A percentile compares a stretch with the other conserved stretches of the same genome.
Conservation (phyloP, 2,329 filamentous ascomycete genomes). For the Lomentospora prolificans region DNA sequence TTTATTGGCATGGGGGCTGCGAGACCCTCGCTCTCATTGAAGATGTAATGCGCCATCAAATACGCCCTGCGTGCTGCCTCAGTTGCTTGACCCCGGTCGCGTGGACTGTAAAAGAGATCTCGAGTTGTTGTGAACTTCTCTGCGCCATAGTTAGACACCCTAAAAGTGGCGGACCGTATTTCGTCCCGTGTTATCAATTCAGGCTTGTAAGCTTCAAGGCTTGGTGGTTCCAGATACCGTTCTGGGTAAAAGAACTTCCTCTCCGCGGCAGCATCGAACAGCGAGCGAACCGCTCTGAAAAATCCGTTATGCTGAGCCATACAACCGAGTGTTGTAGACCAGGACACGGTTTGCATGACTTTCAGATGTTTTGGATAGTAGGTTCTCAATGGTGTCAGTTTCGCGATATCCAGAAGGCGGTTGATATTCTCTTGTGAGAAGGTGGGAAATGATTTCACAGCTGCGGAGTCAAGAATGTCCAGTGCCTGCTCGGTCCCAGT, state of each 20-base stretch:
- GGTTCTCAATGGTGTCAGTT: conserved; percentile 28
- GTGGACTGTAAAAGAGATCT: conserved; percentile 12
- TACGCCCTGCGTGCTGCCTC: background rate
- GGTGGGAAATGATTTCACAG: conserved; percentile 34
- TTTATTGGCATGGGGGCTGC: background rate
- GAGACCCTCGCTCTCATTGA: background rate
- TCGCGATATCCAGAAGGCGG: conserved; percentile 26
- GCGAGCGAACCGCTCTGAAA: conserved; percentile 20
- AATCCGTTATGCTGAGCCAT: conserved; percentile 36
- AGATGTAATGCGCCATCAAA: background rate
- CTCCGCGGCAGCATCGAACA: conserved; percentile 18
- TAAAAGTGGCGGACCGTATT: conserved; percentile 30
- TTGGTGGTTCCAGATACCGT: background rate
- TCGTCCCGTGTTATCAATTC: conserved; percentile 14
- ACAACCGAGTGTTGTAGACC: conserved; percentile 27
- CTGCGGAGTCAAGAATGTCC: conserved; percentile 34
- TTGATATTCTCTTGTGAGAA: conserved; percentile 25
- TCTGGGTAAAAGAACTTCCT: conserved; percentile 1
- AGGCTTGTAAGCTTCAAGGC: background rate
- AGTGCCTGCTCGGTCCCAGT: conserved; percentile 49
- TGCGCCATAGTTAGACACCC: conserved; percentile 18
- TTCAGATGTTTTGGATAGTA: conserved; percentile 32
- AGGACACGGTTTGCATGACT: conserved; percentile 37
- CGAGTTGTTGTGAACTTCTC: conserved; percentile 11
- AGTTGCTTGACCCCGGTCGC: background rate